phyloP scores from a whole-genome alignment of 208 protist species.

The Borovskyia barvae region DNA sequence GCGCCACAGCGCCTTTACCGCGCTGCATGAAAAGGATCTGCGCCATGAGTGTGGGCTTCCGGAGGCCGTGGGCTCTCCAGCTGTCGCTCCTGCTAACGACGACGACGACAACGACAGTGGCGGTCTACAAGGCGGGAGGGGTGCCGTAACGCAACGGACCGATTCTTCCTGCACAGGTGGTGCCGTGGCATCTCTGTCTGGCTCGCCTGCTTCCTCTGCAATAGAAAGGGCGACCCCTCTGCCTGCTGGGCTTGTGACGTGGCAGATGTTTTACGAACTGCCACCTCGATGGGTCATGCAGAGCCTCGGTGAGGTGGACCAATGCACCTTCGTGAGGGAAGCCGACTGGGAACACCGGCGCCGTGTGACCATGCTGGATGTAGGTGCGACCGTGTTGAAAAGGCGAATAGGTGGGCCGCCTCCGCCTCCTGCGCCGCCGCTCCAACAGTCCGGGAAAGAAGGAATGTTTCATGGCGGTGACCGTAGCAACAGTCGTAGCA shows the following conservation, averaged over 20 bases:
- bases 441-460: too few relatives aligned
- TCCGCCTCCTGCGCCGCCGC: too few relatives aligned
- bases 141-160: neutral
- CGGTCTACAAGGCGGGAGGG: neutral
- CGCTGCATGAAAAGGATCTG: conserved; percentile 10
- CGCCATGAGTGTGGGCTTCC: conserved; percentile 3
- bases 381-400: conserved; percentile 22
- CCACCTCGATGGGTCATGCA: conserved; percentile 71
- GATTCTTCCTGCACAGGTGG: neutral
- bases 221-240: too few relatives aligned
- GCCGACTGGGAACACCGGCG: conserved; percentile 8
- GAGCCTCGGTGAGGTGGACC: conserved; percentile 36
- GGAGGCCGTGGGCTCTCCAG: neutral
- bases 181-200: neutral
- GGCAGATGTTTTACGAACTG: conserved; percentile 46
- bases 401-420: too few relatives aligned
- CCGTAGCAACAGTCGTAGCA: neutral
- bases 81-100: neutral
- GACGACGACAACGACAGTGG: neutral
- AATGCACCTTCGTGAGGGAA: neutral
- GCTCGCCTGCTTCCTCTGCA: too few relatives aligned
- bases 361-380: conserved; percentile 47
- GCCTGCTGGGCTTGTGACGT: conserved; percentile 6
- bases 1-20: conserved; percentile 16
- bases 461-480: too few relatives aligned